These are phyloP conservation scores for Huntiella bhutanensis DNA, from an alignment of 2,329 filamentous ascomycete species.

Conservation along the genomic window DNA sequence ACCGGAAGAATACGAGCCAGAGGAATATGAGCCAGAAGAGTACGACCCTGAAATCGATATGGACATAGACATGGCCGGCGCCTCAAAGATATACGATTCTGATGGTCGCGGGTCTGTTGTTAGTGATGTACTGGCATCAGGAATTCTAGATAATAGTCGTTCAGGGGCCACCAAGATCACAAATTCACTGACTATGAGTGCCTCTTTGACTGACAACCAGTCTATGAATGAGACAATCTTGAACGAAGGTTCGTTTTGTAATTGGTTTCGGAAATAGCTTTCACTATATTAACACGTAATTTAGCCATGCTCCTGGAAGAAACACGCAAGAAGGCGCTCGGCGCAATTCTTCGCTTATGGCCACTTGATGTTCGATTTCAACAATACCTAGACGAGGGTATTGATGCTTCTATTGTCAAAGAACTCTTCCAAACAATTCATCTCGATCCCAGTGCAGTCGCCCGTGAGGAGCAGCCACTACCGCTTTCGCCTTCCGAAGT, in stretches of 20 bases:
- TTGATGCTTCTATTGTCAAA: slow-evolving; percentile 43
- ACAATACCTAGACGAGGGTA: slow-evolving; percentile 53
- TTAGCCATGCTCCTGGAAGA: slow-evolving; percentile 16
- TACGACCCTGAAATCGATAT: slow-evolving; percentile 3
- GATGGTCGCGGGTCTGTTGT: slow-evolving; percentile 4
- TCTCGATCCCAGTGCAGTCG: slow-evolving; percentile 25
- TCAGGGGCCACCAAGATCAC: no score
- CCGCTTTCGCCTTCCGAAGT: background rate
- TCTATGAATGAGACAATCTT: background rate
- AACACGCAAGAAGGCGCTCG: slow-evolving; percentile 40
- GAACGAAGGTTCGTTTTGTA: background rate
- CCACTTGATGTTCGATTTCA: slow-evolving; percentile 53
- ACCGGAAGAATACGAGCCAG: slow-evolving; percentile 6
- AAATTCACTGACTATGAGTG: no score
- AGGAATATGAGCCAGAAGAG: slow-evolving; percentile 9
- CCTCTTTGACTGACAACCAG: background rate
- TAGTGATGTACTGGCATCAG: no score
- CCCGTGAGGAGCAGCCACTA: background rate
- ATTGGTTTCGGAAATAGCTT: background rate
- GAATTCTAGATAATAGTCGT: no score
- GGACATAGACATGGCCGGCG: background rate
- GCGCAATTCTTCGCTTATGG: slow-evolving; percentile 46
- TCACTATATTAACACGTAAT: background rate
- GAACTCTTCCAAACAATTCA: slow-evolving; percentile 50
- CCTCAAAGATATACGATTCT: slow-evolving; percentile 2